These are phyloP conservation scores for Dioscorea zingiberensis DNA, from an alignment of 106 monocot species.

Conservation along the genomic window DNA sequence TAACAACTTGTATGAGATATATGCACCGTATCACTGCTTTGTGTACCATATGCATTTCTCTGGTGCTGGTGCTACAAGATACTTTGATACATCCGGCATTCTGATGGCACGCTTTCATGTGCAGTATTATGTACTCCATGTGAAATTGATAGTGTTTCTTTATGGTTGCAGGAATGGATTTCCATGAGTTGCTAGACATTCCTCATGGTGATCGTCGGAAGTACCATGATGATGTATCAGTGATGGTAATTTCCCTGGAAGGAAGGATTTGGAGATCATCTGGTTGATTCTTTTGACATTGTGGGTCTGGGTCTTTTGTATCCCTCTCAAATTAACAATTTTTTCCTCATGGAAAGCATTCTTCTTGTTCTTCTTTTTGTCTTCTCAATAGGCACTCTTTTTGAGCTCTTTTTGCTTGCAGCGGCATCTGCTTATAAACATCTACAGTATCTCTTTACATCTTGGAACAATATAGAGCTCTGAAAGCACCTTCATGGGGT, in stretches of 20 bases:
- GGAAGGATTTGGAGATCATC: constrained; percentile 94
- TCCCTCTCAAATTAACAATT: constrained; percentile 15
- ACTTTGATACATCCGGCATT: no score
- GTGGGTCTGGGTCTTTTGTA: background rate
- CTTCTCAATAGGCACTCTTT: background rate
- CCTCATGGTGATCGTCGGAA: constrained; percentile 93
- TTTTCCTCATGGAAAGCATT: constrained; percentile 8
- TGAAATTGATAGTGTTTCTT: background rate
- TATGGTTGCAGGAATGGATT: constrained; percentile 73
- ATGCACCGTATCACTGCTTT: no score
- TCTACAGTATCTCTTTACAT: no score
- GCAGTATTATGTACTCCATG: no score
- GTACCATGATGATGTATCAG: constrained; percentile 96
- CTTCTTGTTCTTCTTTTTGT: background rate
- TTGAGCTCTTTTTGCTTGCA: background rate
- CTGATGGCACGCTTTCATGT: no score
- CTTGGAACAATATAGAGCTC: no score
- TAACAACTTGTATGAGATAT: no score
- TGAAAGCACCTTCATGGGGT: no score
- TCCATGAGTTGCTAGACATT: constrained; percentile 89
- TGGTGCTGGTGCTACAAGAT: no score
- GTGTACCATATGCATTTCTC: no score
- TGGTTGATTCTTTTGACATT: constrained; percentile 35
- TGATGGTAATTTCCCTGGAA: constrained; percentile 93
- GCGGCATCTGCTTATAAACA: no score